These are phyloP conservation scores for Ceratocystis cubensis DNA, from an alignment of 2,329 filamentous ascomycete genomes.

Conservation along the genomic window DNA sequence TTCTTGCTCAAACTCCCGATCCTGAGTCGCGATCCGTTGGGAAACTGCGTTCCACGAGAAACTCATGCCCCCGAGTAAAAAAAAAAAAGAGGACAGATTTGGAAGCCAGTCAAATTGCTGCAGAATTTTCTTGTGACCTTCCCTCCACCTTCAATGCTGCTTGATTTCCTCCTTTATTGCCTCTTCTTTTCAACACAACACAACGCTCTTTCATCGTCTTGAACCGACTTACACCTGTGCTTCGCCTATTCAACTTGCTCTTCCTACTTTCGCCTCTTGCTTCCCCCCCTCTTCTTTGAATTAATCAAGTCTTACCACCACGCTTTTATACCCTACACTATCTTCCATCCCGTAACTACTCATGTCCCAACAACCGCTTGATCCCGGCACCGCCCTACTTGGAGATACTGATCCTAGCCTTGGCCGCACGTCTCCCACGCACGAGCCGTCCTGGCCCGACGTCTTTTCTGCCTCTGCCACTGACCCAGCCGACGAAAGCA, in stretches of 20 bases:
- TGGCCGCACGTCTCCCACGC: conserved; percentile 4
- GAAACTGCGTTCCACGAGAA: conserved; percentile 8
- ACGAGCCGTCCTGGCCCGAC: background rate
- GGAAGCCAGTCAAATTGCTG: background rate
- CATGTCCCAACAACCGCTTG: conserved; percentile 2
- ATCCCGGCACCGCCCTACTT: background rate
- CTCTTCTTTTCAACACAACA: background rate
- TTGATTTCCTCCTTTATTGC: background rate
- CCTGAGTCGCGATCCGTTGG: conserved; percentile 7
- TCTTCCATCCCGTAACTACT: background rate
- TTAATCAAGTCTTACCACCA: background rate
- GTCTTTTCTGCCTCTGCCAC: background rate
- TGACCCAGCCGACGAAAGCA: background rate
- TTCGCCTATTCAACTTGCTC: background rate
- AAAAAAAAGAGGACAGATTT: conserved; percentile 10
- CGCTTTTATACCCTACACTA: too few species aligned
- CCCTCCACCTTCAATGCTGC: background rate
- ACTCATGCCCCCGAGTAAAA: background rate
- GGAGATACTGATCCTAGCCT: background rate
- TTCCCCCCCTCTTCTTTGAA: background rate
- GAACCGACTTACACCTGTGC: conserved; percentile 1
- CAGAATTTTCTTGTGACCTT: background rate
- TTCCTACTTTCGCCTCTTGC: background rate
- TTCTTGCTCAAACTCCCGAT: conserved; percentile 6
- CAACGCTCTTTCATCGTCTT: background rate